Evolutionary conservation across 495 filamentous ascomycete species (phyloP).

Genomic region (Penicillium flavigenum): DNA sequence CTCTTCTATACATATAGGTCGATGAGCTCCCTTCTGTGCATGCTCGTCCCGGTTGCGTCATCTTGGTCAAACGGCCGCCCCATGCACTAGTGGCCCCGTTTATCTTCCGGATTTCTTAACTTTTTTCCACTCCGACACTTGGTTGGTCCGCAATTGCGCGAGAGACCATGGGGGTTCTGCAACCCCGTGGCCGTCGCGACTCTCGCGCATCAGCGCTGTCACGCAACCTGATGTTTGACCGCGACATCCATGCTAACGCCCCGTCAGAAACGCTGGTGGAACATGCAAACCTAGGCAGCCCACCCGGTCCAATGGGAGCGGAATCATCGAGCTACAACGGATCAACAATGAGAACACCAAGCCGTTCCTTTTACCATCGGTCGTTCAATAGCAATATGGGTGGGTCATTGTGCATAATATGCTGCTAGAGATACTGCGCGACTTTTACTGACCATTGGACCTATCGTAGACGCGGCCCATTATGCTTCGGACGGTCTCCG

Average conservation of each 20-base stretch:
- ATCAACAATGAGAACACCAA: slow-evolving; percentile 62
- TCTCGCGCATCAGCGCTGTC: slow-evolving; percentile 35
- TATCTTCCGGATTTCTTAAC: slow-evolving; percentile 15
- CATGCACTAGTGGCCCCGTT: slow-evolving; percentile 25
- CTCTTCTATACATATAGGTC: background rate
- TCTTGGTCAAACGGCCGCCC: slow-evolving; percentile 21
- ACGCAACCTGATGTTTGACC: slow-evolving; percentile 24
- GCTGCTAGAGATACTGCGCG: background rate
- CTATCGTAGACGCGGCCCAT: slow-evolving; percentile 60
- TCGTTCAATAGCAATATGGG: slow-evolving; percentile 64
- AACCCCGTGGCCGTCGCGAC: slow-evolving; percentile 39
- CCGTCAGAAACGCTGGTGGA: slow-evolving; percentile 31
- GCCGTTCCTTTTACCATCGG: slow-evolving; percentile 76
- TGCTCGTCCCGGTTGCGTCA: slow-evolving; percentile 24
- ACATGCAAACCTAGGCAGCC: slow-evolving; percentile 36
- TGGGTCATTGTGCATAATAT: slow-evolving; percentile 36
- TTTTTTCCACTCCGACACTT: slow-evolving; percentile 3
- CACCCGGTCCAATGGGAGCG: slow-evolving; percentile 30
- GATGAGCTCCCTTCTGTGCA: background rate
- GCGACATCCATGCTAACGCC: slow-evolving; percentile 20
- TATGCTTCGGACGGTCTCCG: slow-evolving; percentile 75
- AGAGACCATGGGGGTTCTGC: slow-evolving; percentile 39
- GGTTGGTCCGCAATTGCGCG: slow-evolving; percentile 15
- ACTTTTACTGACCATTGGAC: slow-evolving; percentile 35
- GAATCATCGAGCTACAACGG: slow-evolving; percentile 42